phyloP scores from a whole-genome alignment of 305 asterid genomes.

The Fraxinus nigra region DNA sequence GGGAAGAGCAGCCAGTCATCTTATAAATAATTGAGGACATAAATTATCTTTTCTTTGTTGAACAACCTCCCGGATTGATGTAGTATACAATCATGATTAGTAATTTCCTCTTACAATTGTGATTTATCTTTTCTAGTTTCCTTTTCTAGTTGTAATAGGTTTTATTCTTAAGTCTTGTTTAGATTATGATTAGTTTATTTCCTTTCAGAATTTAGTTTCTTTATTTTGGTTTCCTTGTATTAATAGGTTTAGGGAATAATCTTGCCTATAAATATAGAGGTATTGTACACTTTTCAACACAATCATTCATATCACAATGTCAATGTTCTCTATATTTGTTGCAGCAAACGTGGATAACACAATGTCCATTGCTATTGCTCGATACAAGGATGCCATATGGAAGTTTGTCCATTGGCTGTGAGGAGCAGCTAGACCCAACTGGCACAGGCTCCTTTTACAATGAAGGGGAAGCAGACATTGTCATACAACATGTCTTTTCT shows the following conservation, averaged over 20 bases:
- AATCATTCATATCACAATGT: neutral
- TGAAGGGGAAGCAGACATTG: slow-evolving; percentile 95
- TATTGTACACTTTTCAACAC: no score
- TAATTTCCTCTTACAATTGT: no score
- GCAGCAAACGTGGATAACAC: slow-evolving; percentile 95
- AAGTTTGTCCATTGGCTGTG: slow-evolving; percentile 90
- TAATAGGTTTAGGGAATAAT: no score
- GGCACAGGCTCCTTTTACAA: slow-evolving; percentile 98
- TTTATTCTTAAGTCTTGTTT: no score
- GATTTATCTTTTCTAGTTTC: no score
- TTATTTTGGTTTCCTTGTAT: no score
- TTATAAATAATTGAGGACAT: neutral
- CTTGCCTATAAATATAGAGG: no score
- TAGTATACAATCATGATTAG: no score
- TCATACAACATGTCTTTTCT: slow-evolving; percentile 72
- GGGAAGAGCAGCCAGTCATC: neutral
- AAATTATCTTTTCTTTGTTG: neutral
- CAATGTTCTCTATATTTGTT: slow-evolving; percentile 19
- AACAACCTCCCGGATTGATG: neutral
- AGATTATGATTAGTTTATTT: no score
- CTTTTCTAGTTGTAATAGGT: no score
- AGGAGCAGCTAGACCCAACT: slow-evolving; percentile 95
- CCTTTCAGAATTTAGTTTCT: no score
- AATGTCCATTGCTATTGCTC: slow-evolving; percentile 88
- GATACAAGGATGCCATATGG: slow-evolving; percentile 97